These are phyloP conservation scores for Castanospermum australe DNA, from an alignment of 306 rosid genomes.

Conservation along the genomic window DNA sequence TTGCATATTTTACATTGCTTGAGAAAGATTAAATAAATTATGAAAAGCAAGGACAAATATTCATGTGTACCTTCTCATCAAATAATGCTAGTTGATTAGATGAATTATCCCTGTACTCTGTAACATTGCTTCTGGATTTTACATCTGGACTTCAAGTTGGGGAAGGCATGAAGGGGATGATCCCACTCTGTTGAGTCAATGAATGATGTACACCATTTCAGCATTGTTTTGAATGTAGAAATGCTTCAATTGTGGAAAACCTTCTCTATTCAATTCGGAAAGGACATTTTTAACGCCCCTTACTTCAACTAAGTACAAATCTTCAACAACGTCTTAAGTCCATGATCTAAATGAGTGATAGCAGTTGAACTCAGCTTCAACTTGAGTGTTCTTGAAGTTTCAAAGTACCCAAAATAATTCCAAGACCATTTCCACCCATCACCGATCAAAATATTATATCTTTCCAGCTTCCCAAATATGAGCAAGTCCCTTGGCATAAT, in stretches of 20 bases:
- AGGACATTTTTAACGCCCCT: neutral
- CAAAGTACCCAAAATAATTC: neutral
- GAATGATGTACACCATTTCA: neutral
- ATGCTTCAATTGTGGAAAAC: constrained; percentile 21
- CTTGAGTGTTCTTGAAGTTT: neutral
- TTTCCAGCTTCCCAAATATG: neutral
- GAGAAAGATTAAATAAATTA: neutral
- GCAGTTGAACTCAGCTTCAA: neutral
- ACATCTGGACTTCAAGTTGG: neutral
- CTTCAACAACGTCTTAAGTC: neutral
- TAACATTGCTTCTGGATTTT: neutral
- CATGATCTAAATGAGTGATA: neutral
- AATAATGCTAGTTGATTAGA: neutral
- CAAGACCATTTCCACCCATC: neutral
- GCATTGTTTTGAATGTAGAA: constrained; percentile 3
- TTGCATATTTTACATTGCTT: neutral
- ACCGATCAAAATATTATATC: neutral
- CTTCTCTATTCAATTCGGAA: neutral
- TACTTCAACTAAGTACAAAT: constrained; percentile 18
- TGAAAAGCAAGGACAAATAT: neutral
- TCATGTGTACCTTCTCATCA: neutral
- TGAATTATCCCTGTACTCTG: neutral
- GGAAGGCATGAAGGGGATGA: neutral
- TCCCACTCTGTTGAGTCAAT: neutral
- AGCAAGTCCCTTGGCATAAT: neutral